A percentile compares a stretch with the other conserved stretches of the same genome.
Evolutionary conservation across 768 basidiomycete species (phyloP).

Genomic region (Kwoniella botswanensis): DNA sequence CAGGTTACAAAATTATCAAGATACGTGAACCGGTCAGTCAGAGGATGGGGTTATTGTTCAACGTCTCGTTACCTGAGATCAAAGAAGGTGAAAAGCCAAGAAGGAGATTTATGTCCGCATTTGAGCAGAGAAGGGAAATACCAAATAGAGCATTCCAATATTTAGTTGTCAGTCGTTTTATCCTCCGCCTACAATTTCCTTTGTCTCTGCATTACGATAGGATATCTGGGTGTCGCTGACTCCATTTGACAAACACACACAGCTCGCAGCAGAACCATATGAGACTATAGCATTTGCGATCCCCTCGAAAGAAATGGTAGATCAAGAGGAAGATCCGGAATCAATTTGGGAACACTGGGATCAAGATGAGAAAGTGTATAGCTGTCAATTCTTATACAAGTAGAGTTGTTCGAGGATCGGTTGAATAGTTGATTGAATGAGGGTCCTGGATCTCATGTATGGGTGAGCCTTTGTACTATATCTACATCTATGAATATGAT

Average conservation of each 20-base stretch:
- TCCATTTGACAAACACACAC: not conserved
- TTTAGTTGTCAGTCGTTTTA: constrained; percentile 74
- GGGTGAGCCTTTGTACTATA: not conserved
- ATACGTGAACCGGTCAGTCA: constrained; percentile 81
- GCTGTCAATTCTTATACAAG: constrained; percentile 93
- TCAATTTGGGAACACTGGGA: constrained; percentile 99
- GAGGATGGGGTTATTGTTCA: constrained; percentile 96
- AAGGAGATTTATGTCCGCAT: constrained; percentile 93
- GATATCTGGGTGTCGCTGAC: no score
- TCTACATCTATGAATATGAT: not conserved
- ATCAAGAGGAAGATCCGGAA: constrained; percentile 73
- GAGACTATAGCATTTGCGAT: constrained; percentile 99
- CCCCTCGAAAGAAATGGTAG: constrained; percentile 86
- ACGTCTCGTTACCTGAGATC: constrained; percentile 87
- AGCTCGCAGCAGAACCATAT: constrained; percentile 99
- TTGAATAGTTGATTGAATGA: not conserved
- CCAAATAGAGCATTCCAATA: constrained; percentile 98
- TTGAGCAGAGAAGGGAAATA: constrained; percentile 93
- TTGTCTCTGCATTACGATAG: no score
- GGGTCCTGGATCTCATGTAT: not conserved
- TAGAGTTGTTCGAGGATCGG: constrained; percentile 14
- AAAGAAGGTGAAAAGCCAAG: constrained; percentile 82
- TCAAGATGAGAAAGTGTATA: constrained; percentile 97
- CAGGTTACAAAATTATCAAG: constrained; percentile 80
- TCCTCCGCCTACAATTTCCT: no score